Evolutionary conservation across 2,329 filamentous ascomycete species (phyloP).

Genomic region (Aspergillus neoniger): DNA sequence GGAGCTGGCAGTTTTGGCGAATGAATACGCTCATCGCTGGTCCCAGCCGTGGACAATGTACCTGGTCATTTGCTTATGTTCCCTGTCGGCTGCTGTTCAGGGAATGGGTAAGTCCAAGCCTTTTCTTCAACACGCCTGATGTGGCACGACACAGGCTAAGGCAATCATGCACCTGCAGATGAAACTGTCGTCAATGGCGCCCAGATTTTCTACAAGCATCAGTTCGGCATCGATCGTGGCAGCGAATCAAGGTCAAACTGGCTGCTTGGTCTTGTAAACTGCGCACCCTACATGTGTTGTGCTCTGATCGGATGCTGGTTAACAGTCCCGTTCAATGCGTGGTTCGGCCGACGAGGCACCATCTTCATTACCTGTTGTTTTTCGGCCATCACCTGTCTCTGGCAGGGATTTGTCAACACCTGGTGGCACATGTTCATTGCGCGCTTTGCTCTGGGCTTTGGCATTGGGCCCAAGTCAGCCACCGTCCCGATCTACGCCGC

Average conservation of each 20-base stretch:
- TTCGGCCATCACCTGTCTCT: conserved; percentile 57
- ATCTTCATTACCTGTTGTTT: conserved; percentile 77
- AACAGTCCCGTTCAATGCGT: conserved; percentile 70
- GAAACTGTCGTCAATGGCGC: conserved; percentile 71
- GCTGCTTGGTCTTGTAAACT: conserved; percentile 65
- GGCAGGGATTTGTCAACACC: conserved; percentile 66
- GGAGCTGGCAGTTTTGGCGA: conserved; percentile 60
- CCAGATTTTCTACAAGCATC: conserved; percentile 63
- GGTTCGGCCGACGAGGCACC: conserved; percentile 69
- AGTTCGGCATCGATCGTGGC: conserved; percentile 59
- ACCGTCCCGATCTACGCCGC: conserved; percentile 77
- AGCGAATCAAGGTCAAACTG: conserved; percentile 51
- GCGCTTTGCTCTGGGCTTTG: conserved; percentile 73
- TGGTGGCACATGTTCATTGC: conserved; percentile 72
- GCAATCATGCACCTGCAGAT: conserved; percentile 43
- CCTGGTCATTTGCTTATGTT: conserved; percentile 66
- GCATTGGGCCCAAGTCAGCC: conserved; percentile 73
- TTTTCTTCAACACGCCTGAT: no score
- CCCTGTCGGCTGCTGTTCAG: conserved; percentile 69
- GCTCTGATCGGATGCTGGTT: conserved; percentile 72
- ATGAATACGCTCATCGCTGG: conserved; percentile 69
- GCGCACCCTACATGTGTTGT: conserved; percentile 61
- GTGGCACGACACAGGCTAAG: conserved; percentile 1
- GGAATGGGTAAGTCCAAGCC: conserved; percentile 56
- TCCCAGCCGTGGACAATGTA: conserved; percentile 67